Evolutionary conservation across 1,284 basidiomycete genomes (phyloP).

Genomic region (Papiliotrema fonsecae): DNA sequence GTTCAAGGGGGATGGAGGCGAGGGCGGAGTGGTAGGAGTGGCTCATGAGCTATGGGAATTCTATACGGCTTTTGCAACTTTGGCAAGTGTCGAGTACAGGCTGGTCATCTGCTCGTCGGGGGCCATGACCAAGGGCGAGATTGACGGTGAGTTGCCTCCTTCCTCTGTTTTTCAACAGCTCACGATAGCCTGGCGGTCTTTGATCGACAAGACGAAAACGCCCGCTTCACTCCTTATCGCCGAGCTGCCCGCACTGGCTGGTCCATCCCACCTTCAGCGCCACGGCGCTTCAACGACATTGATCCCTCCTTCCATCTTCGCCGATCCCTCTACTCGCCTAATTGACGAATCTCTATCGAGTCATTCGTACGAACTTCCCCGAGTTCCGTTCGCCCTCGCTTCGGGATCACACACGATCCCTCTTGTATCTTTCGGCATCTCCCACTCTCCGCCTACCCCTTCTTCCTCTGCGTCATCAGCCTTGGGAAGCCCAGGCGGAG

Average conservation of each 20-base stretch:
- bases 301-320: conserved; percentile 19
- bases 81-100: conserved; percentile 36
- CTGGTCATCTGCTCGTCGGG: conserved; percentile 21
- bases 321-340: conserved; percentile 27
- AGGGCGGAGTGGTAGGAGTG: conserved; percentile 1
- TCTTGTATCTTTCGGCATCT: too few species aligned
- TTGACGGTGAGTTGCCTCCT: conserved; percentile 18
- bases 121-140: conserved; percentile 20
- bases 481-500: conserved; percentile 9
- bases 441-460: too few species aligned
- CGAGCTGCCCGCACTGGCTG: conserved; percentile 6
- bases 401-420: too few species aligned
- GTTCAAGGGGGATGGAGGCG: conserved; percentile 7
- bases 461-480: too few species aligned
- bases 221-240: conserved; percentile 20
- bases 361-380: conserved; percentile 11
- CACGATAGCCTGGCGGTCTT: conserved; percentile 18
- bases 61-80: conserved; percentile 50
- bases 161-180: background rate
- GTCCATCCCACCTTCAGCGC: background rate
- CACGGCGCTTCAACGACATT: conserved; percentile 9
- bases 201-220: conserved; percentile 3
- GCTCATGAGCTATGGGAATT: conserved; percentile 12
- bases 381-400: conserved; percentile 13
- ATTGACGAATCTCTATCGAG: conserved; percentile 30